Evolutionary conservation across 192 early-diverging fungal genomes (phyloP), one percentile per base, ranked within the genome.

Genomic region (Entomortierella lignicola): DNA sequence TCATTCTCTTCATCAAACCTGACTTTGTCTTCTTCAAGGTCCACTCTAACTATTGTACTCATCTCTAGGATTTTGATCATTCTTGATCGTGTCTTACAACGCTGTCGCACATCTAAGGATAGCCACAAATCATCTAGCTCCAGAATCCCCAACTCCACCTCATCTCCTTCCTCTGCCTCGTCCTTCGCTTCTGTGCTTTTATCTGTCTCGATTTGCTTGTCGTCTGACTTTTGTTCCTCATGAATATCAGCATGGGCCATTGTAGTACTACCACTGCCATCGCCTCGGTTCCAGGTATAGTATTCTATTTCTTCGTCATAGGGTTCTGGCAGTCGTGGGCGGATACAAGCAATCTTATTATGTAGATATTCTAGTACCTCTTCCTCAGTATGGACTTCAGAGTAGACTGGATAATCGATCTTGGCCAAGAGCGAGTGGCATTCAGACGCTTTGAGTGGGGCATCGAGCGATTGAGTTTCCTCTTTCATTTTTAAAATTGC

Each of bases 361-460:
- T 81, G 81, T 0, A 91, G 81, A 37, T 72, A 67, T 17, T 29
- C 50, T 20, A 69, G 37, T 17, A 84, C 81, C 31, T 83, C 83
- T 1, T 60, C 58, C 1, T 75, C 60, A 21, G 85, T 55, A 27
- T 75, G 81, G 10, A 86, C 75, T 18, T 54, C 57, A 15, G 74
- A 27, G 63, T 85, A 91, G 23, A 69, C 67, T 20, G 91, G 91
- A 52, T 86, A 91, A 8, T 83, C 85, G 25, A 89, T 82, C 2
- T 70, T 56, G 7, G 86, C 71, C 41, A 86, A 47, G 42, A 82
- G 80, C 0, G 17, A 44, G 69, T 85, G 71, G 27, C 37, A 55
- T 2, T 66, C 53, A 13, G 30, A 54, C 0, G 39, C 3, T 2
- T 30, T 25, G 0, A 23, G 42, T 25, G 61, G 37, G 1, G 56